phyloP scores from a whole-genome alignment of 2,329 filamentous ascomycete genomes.

The Lizonia empirigonia region DNA sequence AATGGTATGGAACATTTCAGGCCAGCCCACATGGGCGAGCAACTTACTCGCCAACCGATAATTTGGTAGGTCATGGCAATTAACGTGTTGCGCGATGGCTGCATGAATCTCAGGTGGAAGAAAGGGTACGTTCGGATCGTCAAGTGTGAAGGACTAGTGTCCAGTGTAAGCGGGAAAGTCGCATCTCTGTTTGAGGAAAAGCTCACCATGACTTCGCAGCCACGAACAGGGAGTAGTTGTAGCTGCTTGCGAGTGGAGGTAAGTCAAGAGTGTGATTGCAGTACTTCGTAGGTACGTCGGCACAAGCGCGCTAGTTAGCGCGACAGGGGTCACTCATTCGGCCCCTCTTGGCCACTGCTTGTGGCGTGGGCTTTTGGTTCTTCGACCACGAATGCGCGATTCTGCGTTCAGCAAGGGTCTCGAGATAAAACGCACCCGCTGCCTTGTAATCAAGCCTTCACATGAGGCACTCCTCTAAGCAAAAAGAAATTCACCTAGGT shows the following conservation, averaged over 20 bases:
- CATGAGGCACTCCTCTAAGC: too few relatives aligned
- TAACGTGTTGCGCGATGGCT: conserved; percentile 14
- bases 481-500: too few relatives aligned
- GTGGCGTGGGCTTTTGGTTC: too few relatives aligned
- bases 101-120: conserved; percentile 22
- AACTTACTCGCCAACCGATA: conserved; percentile 20
- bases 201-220: not conserved
- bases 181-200: not conserved
- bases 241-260: too few relatives aligned
- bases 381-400: too few relatives aligned
- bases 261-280: too few relatives aligned
- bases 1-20: conserved; percentile 18
- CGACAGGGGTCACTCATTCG: not conserved
- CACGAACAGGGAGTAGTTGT: too few relatives aligned
- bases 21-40: conserved; percentile 5
- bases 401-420: too few relatives aligned
- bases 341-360: not conserved
- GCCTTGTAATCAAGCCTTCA: too few relatives aligned
- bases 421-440: too few relatives aligned
- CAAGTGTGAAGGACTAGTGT: not conserved
- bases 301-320: not conserved
- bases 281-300: not conserved
- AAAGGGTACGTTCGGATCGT: not conserved
- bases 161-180: not conserved
- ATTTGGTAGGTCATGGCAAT: conserved; percentile 11